Percentiles rank a stretch among this genome's conserved stretches.
These are phyloP conservation scores for Trifolium subterraneum DNA, from an alignment of 306 rosid genomes.

Conservation along the genomic window DNA sequence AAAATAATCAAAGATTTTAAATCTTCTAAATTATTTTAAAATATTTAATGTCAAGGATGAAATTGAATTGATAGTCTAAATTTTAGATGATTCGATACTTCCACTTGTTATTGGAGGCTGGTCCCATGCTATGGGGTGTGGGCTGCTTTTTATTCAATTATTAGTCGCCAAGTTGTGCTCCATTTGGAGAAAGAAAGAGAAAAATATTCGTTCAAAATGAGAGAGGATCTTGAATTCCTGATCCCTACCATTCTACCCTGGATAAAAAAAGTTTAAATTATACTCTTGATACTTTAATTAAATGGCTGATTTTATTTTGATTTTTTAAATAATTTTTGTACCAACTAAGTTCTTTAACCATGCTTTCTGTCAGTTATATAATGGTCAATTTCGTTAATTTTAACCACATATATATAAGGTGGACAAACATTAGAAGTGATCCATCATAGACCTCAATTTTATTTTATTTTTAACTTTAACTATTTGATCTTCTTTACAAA, in stretches of 20 bases:
- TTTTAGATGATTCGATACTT: not conserved
- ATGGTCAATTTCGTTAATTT: too few relatives aligned
- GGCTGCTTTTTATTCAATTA: not conserved
- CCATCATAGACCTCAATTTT: too few relatives aligned
- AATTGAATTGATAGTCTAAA: not conserved
- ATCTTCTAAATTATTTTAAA: not conserved
- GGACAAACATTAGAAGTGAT: too few relatives aligned
- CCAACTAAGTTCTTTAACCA: too few relatives aligned
- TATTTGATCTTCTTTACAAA: too few relatives aligned
- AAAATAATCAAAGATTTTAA: not conserved
- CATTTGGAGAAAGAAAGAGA: not conserved
- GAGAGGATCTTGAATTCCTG: not conserved
- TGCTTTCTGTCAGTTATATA: too few relatives aligned
- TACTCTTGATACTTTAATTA: too few relatives aligned
- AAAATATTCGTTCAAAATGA: not conserved
- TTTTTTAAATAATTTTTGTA: too few relatives aligned
- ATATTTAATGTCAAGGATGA: not conserved
- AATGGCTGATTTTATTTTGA: too few relatives aligned
- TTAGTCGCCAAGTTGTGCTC: not conserved
- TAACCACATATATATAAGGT: too few relatives aligned
- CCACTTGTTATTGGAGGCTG: not conserved
- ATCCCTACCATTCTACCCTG: not conserved
- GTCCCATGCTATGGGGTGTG: conserved; percentile 1
- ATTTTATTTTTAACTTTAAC: too few relatives aligned
- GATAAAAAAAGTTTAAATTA: too few relatives aligned